Percentiles rank a stretch among this genome's conserved stretches.
Conservation (phyloP, 805 yeast genomes). For the Wickerhamiella sergipiensis region DNA sequence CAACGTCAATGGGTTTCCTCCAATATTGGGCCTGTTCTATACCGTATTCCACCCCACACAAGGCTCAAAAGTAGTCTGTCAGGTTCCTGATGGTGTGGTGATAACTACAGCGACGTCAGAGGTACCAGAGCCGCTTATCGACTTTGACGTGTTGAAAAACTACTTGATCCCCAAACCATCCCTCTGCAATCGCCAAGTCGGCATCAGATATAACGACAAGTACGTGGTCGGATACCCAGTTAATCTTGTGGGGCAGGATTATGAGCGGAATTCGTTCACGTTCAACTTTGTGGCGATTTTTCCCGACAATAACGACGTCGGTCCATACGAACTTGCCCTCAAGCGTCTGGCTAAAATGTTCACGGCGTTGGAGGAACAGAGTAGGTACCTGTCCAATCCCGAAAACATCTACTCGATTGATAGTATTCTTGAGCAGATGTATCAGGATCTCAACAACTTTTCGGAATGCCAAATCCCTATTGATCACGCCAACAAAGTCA, state of each 20-base stretch:
- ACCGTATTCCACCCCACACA: constrained; percentile 91
- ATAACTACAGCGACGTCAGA: constrained; percentile 14
- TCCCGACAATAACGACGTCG: constrained; percentile 63
- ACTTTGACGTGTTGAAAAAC: constrained; percentile 77
- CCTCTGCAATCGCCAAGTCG: constrained; percentile 67
- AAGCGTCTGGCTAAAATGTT: constrained; percentile 79
- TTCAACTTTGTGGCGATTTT: constrained; percentile 91
- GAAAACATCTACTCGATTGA: constrained; percentile 43
- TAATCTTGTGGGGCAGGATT: constrained; percentile 54
- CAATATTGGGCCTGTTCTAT: constrained; percentile 79
- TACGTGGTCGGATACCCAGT: constrained; percentile 83
- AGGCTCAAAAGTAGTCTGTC: constrained; percentile 83
- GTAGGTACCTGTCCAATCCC: constrained; percentile 47
- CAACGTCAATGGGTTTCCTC: constrained; percentile 49
- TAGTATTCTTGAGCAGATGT: constrained; percentile 76
- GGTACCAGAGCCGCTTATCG: constrained; percentile 32
- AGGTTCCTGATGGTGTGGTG: constrained; percentile 68
- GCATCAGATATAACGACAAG: constrained; percentile 56
- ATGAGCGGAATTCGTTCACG: constrained; percentile 82
- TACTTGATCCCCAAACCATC: constrained; percentile 90
- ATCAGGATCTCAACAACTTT: constrained; percentile 85
- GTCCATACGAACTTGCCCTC: constrained; percentile 78
- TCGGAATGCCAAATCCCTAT: constrained; percentile 93
- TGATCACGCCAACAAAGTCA: constrained; percentile 78
- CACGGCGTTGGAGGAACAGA: constrained; percentile 80